Base-by-base conservation (phyloP, 2,329 filamentous ascomycete species). In the Plenodomus lindquistii region DNA sequence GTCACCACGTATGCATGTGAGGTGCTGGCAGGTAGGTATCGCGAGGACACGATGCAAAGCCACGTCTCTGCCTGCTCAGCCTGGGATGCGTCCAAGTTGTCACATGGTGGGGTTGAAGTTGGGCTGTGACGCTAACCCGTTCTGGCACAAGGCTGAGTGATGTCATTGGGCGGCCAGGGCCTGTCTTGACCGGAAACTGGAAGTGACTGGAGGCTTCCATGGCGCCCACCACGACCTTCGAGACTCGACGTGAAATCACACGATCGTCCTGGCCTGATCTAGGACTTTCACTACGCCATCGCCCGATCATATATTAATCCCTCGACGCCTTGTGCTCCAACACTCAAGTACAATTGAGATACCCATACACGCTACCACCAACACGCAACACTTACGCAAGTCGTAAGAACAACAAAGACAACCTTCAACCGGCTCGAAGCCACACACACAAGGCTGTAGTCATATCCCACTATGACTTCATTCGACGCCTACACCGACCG, bases 401-500 rank as follows among this genome's bases (percentile, higher is more conserved):
- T 22, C 40, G 48, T 38, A 52, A 50, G 48, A 47, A 50, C 40
- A 58, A 45, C n/a, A 22, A 18, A 29, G 22, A 50, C 44, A 16
- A 52, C 35, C 35, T 47, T 48, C 40, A 37, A 38, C 46, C 53
- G 59, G 55, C 54, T 51, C 52, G 41, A 55, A 46, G 52, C 59
- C 58, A 60, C 39, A 50, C 27, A 52, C 38, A 24, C n/a, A 56
- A 61, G 46, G 44, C 48, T 49, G 45, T 59, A 62, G 57, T 51
- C 55, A 54, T 40, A 35, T 48, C 49, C 42, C 60, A 83, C 60
- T 60, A 90, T 91, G 88, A 83, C 82, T 74, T 83, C 85, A 43
- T 84, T 86, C 66, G 90, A 92, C 86, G 87, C 95, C 71, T 97
- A 97, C 72, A 99, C 94, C 59, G 93, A 97, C 76, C 81, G 89